Evolutionary conservation across 768 basidiomycete species (phyloP).

Genomic region (Pleurotus tuoliensis): DNA sequence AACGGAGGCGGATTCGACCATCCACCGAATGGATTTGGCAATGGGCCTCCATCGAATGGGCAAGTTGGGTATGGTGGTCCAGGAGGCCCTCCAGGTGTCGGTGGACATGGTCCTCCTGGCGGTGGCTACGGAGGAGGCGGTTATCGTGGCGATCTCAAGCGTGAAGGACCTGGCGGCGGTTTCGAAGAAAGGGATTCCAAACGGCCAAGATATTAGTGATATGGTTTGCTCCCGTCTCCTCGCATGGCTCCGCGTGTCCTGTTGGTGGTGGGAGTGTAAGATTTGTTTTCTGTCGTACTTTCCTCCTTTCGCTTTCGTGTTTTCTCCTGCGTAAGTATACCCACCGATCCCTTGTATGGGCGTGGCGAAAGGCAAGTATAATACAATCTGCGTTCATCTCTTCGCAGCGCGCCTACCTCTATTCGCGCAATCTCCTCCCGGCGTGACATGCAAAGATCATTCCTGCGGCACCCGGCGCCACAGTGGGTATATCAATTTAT

Average conservation of each 20-base stretch:
- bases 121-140: slow-evolving; percentile 39
- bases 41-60: slow-evolving; percentile 36
- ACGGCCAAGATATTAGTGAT: slow-evolving; percentile 70
- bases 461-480: too few relatives aligned
- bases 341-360: not conserved
- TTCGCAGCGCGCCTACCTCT: not conserved
- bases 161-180: slow-evolving; percentile 72
- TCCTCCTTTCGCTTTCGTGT: not conserved
- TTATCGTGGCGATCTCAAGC: slow-evolving; percentile 72
- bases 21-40: slow-evolving; percentile 46
- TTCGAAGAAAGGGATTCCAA: slow-evolving; percentile 81
- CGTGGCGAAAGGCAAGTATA: slow-evolving; percentile 10
- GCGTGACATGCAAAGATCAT: too few relatives aligned
- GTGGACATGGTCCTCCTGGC: slow-evolving; percentile 5
- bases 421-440: not conserved
- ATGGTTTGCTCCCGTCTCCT: not conserved
- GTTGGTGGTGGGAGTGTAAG: slow-evolving; percentile 8
- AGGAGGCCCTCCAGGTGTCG: slow-evolving; percentile 19
- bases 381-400: not conserved
- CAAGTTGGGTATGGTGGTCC: slow-evolving; percentile 25
- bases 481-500: too few relatives aligned
- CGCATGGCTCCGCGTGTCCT: not conserved
- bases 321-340: slow-evolving; percentile 9
- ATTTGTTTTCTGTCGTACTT: slow-evolving; percentile 5
- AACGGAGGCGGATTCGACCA: slow-evolving; percentile 59